phyloP scores from a whole-genome alignment of 2,329 filamentous ascomycete genomes.

The Neofusicoccum kwambonambiense region DNA sequence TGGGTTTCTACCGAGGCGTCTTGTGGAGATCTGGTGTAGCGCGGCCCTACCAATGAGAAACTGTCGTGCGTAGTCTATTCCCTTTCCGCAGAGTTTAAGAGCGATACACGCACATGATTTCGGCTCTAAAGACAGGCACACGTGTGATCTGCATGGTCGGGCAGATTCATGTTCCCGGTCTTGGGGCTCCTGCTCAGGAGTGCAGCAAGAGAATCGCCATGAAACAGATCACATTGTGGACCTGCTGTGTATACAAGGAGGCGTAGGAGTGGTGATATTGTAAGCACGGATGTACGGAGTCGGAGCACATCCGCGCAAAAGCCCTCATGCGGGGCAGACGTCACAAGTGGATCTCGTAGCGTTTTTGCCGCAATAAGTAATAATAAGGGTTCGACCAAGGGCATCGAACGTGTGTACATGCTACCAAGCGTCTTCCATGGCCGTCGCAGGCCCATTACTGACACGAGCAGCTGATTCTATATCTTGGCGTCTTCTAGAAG shows the following conservation, averaged over 20 bases:
- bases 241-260: no score
- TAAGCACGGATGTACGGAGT: no score
- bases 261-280: no score
- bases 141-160: not conserved
- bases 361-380: not conserved
- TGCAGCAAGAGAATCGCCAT: not conserved
- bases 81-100: not conserved
- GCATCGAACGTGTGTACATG: no score
- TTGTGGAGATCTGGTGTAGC: not conserved
- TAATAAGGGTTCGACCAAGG: not conserved
- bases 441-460: no score
- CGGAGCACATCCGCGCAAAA: not conserved
- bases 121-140: not conserved
- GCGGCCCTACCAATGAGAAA: not conserved
- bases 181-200: not conserved
- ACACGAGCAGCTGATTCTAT: not conserved
- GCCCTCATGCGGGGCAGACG: not conserved
- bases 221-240: not conserved
- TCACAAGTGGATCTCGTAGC: not conserved
- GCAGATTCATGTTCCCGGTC: not conserved
- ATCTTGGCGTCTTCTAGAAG: not conserved
- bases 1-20: not conserved
- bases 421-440: no score
- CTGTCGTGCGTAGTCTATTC: not conserved
- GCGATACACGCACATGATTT: not conserved